These are phyloP conservation scores for Cupressus sempervirens DNA, from an alignment of 75 land plant genomes.

Conservation along the genomic window DNA sequence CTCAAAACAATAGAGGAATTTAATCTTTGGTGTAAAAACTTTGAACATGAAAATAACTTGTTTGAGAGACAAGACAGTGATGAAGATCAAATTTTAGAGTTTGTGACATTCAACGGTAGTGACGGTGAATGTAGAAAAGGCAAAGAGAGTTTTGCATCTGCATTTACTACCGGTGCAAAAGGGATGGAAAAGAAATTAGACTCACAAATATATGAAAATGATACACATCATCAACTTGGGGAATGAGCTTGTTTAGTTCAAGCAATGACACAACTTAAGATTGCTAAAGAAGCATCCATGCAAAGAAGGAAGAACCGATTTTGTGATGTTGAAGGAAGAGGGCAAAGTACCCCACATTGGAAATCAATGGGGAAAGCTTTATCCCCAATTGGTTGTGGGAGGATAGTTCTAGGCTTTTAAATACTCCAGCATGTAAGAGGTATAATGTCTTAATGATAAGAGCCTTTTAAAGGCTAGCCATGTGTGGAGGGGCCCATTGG, in stretches of 20 bases:
- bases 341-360: too few species aligned
- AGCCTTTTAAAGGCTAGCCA: too few species aligned
- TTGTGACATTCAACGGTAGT: not conserved
- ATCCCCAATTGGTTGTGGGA: too few species aligned
- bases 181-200: not conserved
- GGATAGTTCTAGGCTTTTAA: too few species aligned
- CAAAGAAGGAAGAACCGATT: too few species aligned
- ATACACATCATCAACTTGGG: not conserved
- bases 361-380: too few species aligned
- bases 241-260: constrained; percentile 8
- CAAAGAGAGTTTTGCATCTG: constrained; percentile 6
- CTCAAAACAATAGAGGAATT: not conserved
- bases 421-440: too few species aligned
- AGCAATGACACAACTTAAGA: not conserved
- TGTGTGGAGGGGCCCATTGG: too few species aligned
- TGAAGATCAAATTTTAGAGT: not conserved
- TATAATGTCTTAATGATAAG: too few species aligned
- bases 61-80: not conserved
- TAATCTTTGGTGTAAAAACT: not conserved
- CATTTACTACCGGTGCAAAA: not conserved
- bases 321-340: too few species aligned
- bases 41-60: constrained; percentile 10
- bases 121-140: constrained; percentile 1
- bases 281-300: constrained; percentile 3
- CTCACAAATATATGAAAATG: not conserved